Evolutionary conservation across 768 basidiomycete species (phyloP).

Genomic region (Lactarius quietus): DNA sequence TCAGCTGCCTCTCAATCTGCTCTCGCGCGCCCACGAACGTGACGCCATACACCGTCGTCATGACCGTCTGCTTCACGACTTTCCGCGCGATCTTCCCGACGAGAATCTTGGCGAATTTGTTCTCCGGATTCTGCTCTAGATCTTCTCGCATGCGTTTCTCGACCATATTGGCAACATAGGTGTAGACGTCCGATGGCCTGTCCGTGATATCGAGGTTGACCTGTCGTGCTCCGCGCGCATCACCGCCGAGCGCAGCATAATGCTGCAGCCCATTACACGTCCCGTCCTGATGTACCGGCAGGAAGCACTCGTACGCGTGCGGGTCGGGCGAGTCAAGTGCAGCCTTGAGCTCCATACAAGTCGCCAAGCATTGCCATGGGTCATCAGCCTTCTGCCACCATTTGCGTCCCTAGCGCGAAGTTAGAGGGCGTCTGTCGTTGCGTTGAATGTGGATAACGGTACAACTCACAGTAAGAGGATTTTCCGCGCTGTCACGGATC

Average conservation of each 20-base stretch:
- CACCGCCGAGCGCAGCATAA: slow-evolving; percentile 96
- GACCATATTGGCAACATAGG: slow-evolving; percentile 84
- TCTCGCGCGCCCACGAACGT: slow-evolving; percentile 93
- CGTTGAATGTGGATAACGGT: slow-evolving; percentile 4
- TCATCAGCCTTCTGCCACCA: slow-evolving; percentile 96
- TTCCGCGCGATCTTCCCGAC: slow-evolving; percentile 82
- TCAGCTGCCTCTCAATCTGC: slow-evolving; percentile 89
- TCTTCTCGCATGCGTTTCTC: slow-evolving; percentile 62
- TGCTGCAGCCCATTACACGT: slow-evolving; percentile 99
- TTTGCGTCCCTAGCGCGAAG: slow-evolving; percentile 48
- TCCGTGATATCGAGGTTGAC: slow-evolving; percentile 87
- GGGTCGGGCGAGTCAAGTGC: slow-evolving; percentile 72
- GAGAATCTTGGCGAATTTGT: slow-evolving; percentile 55
- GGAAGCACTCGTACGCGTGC: slow-evolving; percentile 52
- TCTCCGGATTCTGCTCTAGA: slow-evolving; percentile 36
- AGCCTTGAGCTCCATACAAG: slow-evolving; percentile 82
- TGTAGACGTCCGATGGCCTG: slow-evolving; percentile 92
- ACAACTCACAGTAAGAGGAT: slow-evolving; percentile 64
- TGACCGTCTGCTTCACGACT: slow-evolving; percentile 98
- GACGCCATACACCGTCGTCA: slow-evolving; percentile 99
- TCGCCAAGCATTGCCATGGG: slow-evolving; percentile 95
- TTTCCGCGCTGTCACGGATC: slow-evolving; percentile 76
- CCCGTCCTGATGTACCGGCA: slow-evolving; percentile 98
- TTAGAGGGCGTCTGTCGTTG: slow-evolving; percentile 10
- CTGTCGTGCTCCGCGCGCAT: slow-evolving; percentile 80